Evolutionary conservation across 2,329 filamentous ascomycete species (phyloP).

Genomic region (Tothia fuscella): DNA sequence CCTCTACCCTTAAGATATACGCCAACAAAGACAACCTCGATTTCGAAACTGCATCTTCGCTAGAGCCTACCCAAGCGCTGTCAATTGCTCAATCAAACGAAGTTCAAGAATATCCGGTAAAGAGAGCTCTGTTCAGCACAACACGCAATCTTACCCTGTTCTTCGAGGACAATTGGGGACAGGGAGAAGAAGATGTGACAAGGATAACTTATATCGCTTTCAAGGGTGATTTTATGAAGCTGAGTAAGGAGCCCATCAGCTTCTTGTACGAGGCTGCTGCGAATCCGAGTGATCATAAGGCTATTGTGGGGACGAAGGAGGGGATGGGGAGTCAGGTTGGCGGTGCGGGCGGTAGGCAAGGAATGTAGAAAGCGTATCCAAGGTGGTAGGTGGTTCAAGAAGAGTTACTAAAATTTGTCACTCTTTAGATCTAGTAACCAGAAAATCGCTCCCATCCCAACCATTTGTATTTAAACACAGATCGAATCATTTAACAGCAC

Average conservation of each 20-base stretch:
- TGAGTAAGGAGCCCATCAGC: constrained; percentile 70
- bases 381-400: too few relatives aligned
- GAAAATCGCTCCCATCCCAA: too few relatives aligned
- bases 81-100: constrained; percentile 67
- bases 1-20: constrained; percentile 75
- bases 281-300: constrained; percentile 75
- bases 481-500: too few relatives aligned
- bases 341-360: constrained; percentile 9
- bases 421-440: too few relatives aligned
- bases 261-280: constrained; percentile 91
- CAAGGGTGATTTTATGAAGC: constrained; percentile 83
- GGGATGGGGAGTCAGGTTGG: constrained; percentile 22
- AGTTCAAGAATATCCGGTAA: constrained; percentile 77
- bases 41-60: constrained; percentile 62
- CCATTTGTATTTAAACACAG: too few relatives aligned
- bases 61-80: constrained; percentile 60
- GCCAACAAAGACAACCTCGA: constrained; percentile 80
- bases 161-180: constrained; percentile 78
- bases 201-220: constrained; percentile 77
- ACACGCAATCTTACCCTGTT: constrained; percentile 77
- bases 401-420: too few relatives aligned
- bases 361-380: too few relatives aligned
- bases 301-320: constrained; percentile 26
- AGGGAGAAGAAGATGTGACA: constrained; percentile 67
- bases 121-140: constrained; percentile 76